A percentile compares a stretch with the other conserved stretches of the same genome.
phyloP scores from a whole-genome alignment of 495 filamentous ascomycete genomes.

The Xylaria palmicola region DNA sequence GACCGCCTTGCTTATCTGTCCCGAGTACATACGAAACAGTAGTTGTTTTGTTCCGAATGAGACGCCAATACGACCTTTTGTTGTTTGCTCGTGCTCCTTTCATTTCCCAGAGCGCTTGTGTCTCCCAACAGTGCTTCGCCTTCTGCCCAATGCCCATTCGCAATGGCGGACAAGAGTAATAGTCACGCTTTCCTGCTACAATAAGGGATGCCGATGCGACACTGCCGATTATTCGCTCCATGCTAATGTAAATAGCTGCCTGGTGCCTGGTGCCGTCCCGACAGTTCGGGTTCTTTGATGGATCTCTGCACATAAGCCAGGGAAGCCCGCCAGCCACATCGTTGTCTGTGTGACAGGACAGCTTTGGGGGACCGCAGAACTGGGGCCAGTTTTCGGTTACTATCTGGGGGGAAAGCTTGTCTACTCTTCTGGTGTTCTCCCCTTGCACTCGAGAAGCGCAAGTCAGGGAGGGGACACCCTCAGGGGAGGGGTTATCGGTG shows the following conservation, averaged over 20 bases:
- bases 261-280: slow-evolving; percentile 9
- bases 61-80: slow-evolving; percentile 7
- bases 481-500: slow-evolving; percentile 12
- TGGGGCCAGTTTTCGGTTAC: not conserved
- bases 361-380: slow-evolving; percentile 7
- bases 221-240: not conserved
- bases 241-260: slow-evolving; percentile 10
- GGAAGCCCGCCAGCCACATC: slow-evolving; percentile 15
- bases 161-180: not conserved
- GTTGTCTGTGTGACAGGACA: slow-evolving; percentile 13
- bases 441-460: not conserved
- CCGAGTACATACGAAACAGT: slow-evolving; percentile 8
- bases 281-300: slow-evolving; percentile 8
- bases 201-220: not conserved
- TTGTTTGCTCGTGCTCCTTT: slow-evolving; percentile 14
- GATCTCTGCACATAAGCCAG: slow-evolving; percentile 14
- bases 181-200: not conserved
- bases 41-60: slow-evolving; percentile 9
- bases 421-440: not conserved
- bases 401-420: slow-evolving; percentile 2
- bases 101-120: slow-evolving; percentile 9
- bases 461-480: not conserved
- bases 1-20: not conserved
- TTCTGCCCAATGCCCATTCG: not conserved
- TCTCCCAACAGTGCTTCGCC: not conserved